Conservation (phyloP, 2,329 filamentous ascomycete species). For the Ophidiomyces ophidiicola region DNA sequence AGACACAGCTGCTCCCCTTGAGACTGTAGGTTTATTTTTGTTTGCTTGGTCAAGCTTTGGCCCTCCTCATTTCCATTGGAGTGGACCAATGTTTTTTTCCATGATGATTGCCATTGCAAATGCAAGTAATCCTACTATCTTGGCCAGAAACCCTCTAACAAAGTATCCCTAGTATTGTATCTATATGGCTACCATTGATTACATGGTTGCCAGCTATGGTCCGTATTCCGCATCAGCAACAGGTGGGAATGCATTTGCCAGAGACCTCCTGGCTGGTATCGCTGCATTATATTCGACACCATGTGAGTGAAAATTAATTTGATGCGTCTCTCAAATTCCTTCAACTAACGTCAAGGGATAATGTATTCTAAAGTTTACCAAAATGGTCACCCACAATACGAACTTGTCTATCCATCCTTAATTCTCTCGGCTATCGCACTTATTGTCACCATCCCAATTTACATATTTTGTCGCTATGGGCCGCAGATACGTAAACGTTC, state of each 20-base stretch:
- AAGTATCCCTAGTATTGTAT: conserved; percentile 30
- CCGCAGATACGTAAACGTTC: conserved; percentile 46
- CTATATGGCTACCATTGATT: conserved; percentile 55
- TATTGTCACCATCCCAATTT: conserved; percentile 50
- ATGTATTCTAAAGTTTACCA: conserved; percentile 27
- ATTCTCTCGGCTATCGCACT: conserved; percentile 51
- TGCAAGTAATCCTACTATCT: conserved; percentile 25
- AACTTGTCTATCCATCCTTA: conserved; percentile 45
- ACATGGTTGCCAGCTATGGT: conserved; percentile 55
- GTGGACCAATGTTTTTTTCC: conserved; percentile 48
- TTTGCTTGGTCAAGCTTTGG: conserved; percentile 50
- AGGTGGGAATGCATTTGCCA: conserved; percentile 52
- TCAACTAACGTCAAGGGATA: conserved; percentile 4
- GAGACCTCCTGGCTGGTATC: conserved; percentile 52
- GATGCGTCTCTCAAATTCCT: background rate
- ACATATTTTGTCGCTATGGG: conserved; percentile 54
- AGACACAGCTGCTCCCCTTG: conserved; percentile 39
- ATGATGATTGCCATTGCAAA: conserved; percentile 51
- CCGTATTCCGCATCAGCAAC: conserved; percentile 53
- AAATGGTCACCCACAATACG: conserved; percentile 41
- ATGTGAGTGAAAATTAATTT: conserved; percentile 22
- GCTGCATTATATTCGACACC: conserved; percentile 48
- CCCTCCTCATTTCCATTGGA: conserved; percentile 45
- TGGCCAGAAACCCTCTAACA: background rate
- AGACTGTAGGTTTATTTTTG: conserved; percentile 48